Evolutionary conservation across 768 basidiomycete genomes (phyloP).

Genomic region (Kwoniella pini): DNA sequence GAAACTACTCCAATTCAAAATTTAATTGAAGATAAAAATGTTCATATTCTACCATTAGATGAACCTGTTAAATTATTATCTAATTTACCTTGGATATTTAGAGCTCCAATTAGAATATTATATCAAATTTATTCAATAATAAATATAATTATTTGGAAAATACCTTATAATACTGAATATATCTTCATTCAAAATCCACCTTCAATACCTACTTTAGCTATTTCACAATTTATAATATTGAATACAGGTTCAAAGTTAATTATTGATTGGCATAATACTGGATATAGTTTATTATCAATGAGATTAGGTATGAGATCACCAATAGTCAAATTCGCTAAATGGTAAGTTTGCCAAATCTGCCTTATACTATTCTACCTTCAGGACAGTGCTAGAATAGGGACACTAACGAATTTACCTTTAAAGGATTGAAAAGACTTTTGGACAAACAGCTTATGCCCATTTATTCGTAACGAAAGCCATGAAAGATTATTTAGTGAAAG

Average conservation of each 20-base stretch:
- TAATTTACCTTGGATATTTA: constrained; percentile 59
- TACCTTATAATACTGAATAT: constrained; percentile 67
- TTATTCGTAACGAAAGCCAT: constrained; percentile 91
- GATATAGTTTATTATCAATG: constrained; percentile 86
- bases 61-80: constrained; percentile 64
- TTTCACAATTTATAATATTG: constrained; percentile 72
- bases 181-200: constrained; percentile 98
- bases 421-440: constrained; percentile 85
- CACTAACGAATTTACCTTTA: no score
- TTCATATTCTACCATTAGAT: constrained; percentile 69
- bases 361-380: no score
- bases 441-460: constrained; percentile 78
- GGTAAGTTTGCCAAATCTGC: constrained; percentile 59
- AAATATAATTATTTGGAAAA: constrained; percentile 62
- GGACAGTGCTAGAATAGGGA: no score
- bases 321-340: constrained; percentile 72
- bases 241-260: constrained; percentile 79
- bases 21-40: constrained; percentile 66
- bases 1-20: constrained; percentile 77
- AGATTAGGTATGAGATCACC: constrained; percentile 69
- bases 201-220: constrained; percentile 84
- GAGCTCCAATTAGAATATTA: constrained; percentile 75
- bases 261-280: constrained; percentile 99
- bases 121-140: constrained; percentile 70
- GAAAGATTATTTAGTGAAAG: constrained; percentile 66